phyloP scores from a whole-genome alignment of 2,329 filamentous ascomycete species.

The Malbranchea cinnamomea region DNA sequence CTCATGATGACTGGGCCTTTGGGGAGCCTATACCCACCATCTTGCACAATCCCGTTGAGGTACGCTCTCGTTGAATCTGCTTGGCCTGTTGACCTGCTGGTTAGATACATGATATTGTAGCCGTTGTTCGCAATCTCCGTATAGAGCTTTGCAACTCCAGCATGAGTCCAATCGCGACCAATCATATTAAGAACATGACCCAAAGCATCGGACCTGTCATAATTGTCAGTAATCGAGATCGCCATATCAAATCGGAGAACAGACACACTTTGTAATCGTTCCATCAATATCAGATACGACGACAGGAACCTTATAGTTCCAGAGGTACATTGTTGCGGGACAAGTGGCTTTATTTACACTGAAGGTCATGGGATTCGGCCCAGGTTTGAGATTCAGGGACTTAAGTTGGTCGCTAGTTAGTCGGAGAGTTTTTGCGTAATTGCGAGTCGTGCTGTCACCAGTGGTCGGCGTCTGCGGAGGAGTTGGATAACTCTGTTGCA shows the following conservation, averaged over 20 bases:
- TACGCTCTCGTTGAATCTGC: slow-evolving; percentile 84
- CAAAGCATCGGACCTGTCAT: slow-evolving; percentile 59
- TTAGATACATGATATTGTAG: slow-evolving; percentile 98
- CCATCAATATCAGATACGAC: slow-evolving; percentile 98
- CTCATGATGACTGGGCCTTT: slow-evolving; percentile 89
- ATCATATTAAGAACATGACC: slow-evolving; percentile 95
- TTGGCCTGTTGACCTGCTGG: slow-evolving; percentile 82
- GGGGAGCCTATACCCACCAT: slow-evolving; percentile 70
- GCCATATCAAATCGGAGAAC: background rate
- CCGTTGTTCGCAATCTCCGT: slow-evolving; percentile 90
- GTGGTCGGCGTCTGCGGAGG: slow-evolving; percentile 39
- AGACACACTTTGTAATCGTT: slow-evolving; percentile 71
- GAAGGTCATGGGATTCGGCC: slow-evolving; percentile 90
- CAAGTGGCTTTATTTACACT: slow-evolving; percentile 92
- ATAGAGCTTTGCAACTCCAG: slow-evolving; percentile 92
- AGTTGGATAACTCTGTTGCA: slow-evolving; percentile 52
- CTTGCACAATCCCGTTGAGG: slow-evolving; percentile 75
- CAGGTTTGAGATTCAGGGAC: slow-evolving; percentile 62
- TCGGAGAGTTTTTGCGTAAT: slow-evolving; percentile 91
- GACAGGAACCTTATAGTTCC: slow-evolving; percentile 80
- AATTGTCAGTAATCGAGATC: background rate
- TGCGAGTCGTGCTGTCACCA: slow-evolving; percentile 56
- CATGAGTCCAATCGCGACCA: slow-evolving; percentile 93
- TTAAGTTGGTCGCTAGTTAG: slow-evolving; percentile 93
- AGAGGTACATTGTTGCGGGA: slow-evolving; percentile 82